Percentiles rank a stretch among this genome's conserved stretches.
phyloP scores from a whole-genome alignment of 768 basidiomycete genomes.

The Tricholoma terreum region DNA sequence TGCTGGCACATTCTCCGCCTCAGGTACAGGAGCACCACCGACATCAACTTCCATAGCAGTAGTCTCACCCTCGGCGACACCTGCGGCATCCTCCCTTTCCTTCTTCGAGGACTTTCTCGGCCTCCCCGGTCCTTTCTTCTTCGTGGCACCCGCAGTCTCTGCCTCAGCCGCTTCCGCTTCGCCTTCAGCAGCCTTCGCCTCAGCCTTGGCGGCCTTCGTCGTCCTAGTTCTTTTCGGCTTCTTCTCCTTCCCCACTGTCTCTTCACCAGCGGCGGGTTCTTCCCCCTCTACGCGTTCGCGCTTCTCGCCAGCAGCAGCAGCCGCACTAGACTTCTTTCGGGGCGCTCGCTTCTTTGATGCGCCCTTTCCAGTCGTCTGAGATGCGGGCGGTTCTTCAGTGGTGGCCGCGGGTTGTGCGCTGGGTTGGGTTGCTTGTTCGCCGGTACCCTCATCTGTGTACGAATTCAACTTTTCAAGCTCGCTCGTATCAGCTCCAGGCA shows the following conservation, averaged over 20 bases:
- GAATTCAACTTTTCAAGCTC: conserved; percentile 1
- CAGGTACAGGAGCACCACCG: not conserved
- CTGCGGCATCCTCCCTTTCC: conserved; percentile 1
- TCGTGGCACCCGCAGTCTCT: not conserved
- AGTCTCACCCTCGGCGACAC: not conserved
- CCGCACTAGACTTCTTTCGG: conserved; percentile 10
- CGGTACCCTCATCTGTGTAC: not conserved
- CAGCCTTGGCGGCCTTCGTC: not conserved
- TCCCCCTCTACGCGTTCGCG: conserved; percentile 8
- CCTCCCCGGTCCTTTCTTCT: conserved; percentile 16
- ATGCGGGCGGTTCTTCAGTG: not conserved
- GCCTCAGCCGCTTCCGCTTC: conserved; percentile 2
- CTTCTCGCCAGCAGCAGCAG: conserved; percentile 10
- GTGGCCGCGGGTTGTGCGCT: not conserved
- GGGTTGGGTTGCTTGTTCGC: not conserved
- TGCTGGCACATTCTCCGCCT: conserved; percentile 6
- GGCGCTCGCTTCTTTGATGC: conserved; percentile 6
- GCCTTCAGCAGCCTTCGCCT: conserved; percentile 4
- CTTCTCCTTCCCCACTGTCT: conserved; percentile 17
- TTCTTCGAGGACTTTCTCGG: conserved; percentile 16
- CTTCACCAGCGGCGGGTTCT: conserved; percentile 9
- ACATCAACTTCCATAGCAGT: not conserved
- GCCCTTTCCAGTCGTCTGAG: not conserved
- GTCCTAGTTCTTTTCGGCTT: conserved; percentile 24
- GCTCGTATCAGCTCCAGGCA: not conserved